phyloP scores from a whole-genome alignment of 768 basidiomycete species.

The Fomitopsis pulvina region DNA sequence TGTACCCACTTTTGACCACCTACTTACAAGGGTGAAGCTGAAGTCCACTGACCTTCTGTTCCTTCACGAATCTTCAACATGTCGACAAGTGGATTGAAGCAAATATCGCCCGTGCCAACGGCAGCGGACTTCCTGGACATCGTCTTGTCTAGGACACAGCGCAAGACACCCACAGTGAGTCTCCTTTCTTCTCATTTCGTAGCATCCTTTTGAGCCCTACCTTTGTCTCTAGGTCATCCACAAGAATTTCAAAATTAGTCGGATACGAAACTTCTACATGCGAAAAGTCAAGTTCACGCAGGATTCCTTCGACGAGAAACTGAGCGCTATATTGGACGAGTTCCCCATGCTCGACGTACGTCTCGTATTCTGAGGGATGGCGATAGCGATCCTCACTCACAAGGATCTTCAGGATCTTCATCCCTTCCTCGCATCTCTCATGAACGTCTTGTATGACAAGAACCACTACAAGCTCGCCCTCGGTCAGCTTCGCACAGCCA shows the following conservation, averaged over 20 bases:
- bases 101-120: constrained; percentile 97
- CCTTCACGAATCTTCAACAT: constrained; percentile 23
- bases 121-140: constrained; percentile 94
- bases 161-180: constrained; percentile 91
- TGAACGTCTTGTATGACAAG: constrained; percentile 99
- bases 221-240: constrained; percentile 96
- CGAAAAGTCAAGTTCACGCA: constrained; percentile 99
- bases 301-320: constrained; percentile 93
- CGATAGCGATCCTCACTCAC: neutral
- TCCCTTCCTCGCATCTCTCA: constrained; percentile 89
- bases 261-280: constrained; percentile 98
- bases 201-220: too few relatives aligned
- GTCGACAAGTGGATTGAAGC: constrained; percentile 90
- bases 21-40: neutral
- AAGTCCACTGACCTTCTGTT: neutral
- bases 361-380: constrained; percentile 15
- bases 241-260: constrained; percentile 99
- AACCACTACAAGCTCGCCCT: constrained; percentile 99
- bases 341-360: constrained; percentile 96
- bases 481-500: constrained; percentile 91
- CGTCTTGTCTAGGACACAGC: constrained; percentile 87
- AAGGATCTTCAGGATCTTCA: constrained; percentile 66
- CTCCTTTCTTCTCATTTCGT: neutral
- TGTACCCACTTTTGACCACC: neutral
- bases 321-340: constrained; percentile 87